Base-by-base conservation (phyloP, 495 filamentous ascomycete genomes). In the Terfezia boudieri region DNA sequence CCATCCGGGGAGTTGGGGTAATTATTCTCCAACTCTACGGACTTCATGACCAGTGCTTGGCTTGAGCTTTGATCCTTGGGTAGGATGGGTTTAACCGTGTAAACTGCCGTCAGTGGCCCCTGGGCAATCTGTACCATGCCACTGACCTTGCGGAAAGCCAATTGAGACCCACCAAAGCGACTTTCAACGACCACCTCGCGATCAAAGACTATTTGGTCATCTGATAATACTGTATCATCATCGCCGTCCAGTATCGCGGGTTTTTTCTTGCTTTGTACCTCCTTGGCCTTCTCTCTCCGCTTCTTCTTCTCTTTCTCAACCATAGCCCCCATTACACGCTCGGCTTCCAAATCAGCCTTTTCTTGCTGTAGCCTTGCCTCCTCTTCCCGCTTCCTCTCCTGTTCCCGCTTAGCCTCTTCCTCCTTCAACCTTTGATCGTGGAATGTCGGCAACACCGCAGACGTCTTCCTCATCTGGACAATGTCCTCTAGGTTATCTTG, bases 401-500 rank as follows among this genome's bases (percentile, higher is more conserved):
- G 71, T 59, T 59, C 74, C 71, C 43, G 67, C 66, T 59, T 78
- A 73, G 60, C 72, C 70, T 57, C 67, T 69, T 56, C 75, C 69
- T 56, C 60, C 67, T n/a, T 59, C 57, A 49, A 73, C 68, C 58
- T 76, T 71, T 53, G 77, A 76, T 53, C 70, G 70, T 57, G 72
- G 67, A 23, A 68, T 70, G 2, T 74, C 76, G 8, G 71, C 74
- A 11, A 75, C 74, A 62, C 78, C 75, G 65, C 51, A 86, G 75
- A 53, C 77, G 71, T 14, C 82, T 78, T 51, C 80, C 74, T 49
- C 32, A 77, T 76, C 59, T 81, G 73, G 9, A 84, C 82, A 17
- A 83, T 85, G 67, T 92, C 84, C 64, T 96, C 87, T 17, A 98
- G 70, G 16, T 88, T 77, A 57, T 96, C 90, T 56, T 84, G 80